A percentile compares a stretch with the other conserved stretches of the same genome.
These are phyloP conservation scores for Trichoderma lentiforme DNA, from an alignment of 2,329 filamentous ascomycete genomes.

Conservation along the genomic window DNA sequence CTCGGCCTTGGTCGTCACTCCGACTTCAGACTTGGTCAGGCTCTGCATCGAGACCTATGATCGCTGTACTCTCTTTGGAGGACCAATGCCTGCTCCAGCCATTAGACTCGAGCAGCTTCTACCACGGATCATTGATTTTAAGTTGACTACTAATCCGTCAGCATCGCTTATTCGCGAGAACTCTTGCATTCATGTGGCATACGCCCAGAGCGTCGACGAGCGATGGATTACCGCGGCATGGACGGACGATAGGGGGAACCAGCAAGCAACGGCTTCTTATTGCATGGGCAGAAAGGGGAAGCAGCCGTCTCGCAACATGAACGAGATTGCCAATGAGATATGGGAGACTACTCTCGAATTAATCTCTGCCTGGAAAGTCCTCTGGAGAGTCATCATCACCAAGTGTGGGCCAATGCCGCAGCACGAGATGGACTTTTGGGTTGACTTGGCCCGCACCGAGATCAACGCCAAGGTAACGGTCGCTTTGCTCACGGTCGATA, in stretches of 20 bases:
- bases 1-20: slow-evolving; percentile 59
- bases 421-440: slow-evolving; percentile 62
- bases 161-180: slow-evolving; percentile 74
- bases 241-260: slow-evolving; percentile 73
- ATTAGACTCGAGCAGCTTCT: slow-evolving; percentile 69
- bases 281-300: slow-evolving; percentile 62
- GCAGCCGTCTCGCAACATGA: slow-evolving; percentile 50
- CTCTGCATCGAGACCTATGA: slow-evolving; percentile 76
- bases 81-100: slow-evolving; percentile 62
- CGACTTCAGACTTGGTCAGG: slow-evolving; percentile 55
- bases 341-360: slow-evolving; percentile 77
- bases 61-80: slow-evolving; percentile 60
- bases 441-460: slow-evolving; percentile 50
- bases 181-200: slow-evolving; percentile 75
- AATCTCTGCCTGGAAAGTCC: slow-evolving; percentile 64
- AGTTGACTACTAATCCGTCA: slow-evolving; percentile 63
- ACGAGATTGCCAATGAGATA: slow-evolving; percentile 68
- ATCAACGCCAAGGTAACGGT: slow-evolving; percentile 50
- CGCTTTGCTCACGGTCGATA: slow-evolving; percentile 63
- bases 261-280: slow-evolving; percentile 71
- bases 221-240: slow-evolving; percentile 77
- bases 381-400: slow-evolving; percentile 74
- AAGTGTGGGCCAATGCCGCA: slow-evolving; percentile 67
- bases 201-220: slow-evolving; percentile 70
- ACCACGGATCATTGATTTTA: slow-evolving; percentile 72